Evolutionary conservation across 192 early-diverging fungal genomes (phyloP), one percentile per base, ranked within the genome.

Genomic region (Bifiguratus adelaidae): DNA sequence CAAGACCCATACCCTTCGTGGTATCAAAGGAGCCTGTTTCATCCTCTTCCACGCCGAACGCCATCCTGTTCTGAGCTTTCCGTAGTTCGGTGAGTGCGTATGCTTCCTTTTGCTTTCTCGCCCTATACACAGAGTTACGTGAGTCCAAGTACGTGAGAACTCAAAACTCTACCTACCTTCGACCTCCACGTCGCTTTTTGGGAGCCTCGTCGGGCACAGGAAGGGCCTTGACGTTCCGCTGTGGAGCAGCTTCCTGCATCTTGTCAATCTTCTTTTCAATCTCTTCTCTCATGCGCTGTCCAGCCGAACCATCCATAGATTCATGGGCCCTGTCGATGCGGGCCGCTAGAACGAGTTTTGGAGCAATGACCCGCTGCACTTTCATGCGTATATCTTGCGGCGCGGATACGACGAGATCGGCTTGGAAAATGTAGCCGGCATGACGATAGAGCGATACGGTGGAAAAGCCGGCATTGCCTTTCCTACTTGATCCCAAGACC

Each of bases 121-220:
- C 84, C 52, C 92, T 82, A 28, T 20, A 27, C 13, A 33, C 16
- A 25, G 16, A 50, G 12, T 18, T 21, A 28, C 41, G 12, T n/a
- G 38, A 22, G 21, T 32, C 20, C 2, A 33, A 11, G 32, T 15
- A 34, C 32, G 15, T 11, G 22, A 27, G 13, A 13, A 33, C 25
- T 27, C 28, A 3, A 30, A 38, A 42, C 27, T 36, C 29, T 18
- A 2, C 18, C 23, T 64, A 79, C 79, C 73, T 55, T 52, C 82
- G 81, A n/a, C 96, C 96, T 32, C 83, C 96, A 43, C 96, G 72
- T 12, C 86, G 63, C 50, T 89, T 88, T 61, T 94, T 95, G 9
- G 85, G 77, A 0, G 82, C 88, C 53, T 99, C 93, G 47, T 85
- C 76, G 4, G 96, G 96, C 5, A 91, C 76, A 7, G 96, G 92